Evolutionary conservation across 2,329 filamentous ascomycete genomes (phyloP), one percentile per base, ranked within the genome.

Genomic region (Diaporthe destruens): DNA sequence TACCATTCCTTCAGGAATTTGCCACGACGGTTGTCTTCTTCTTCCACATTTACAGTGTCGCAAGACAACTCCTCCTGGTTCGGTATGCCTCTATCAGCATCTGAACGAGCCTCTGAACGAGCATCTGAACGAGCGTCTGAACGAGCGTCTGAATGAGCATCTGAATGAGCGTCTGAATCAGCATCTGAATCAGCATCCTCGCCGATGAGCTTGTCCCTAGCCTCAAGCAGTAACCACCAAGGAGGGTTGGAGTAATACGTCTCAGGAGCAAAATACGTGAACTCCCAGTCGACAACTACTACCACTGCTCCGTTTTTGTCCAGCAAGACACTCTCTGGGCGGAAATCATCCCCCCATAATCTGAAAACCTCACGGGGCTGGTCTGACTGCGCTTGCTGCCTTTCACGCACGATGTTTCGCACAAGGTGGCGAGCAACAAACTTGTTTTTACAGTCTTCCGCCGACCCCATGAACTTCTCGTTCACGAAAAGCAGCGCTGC

Each of bases 401-500:
- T 25, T 49, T 42, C 23, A 18, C 23, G 59, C 42, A 63, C 23
- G 2, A 23, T 34, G 23, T 65, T 29, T 18, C 78, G 78, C 55
- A 82, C 80, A 1, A 81, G 75, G 25, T 78, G 76, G 23, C 81
- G 79, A n/a, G 79, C 80, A 20, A 81, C 75, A 63, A 79, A 83
- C 53, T 80, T 81, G n/a, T 78, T 77, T 1, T 79, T 70, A 42
- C 78, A 78, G 71, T 80, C 78, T n/a, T 79, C 77, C 11, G 77
- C 76, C 3, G 77, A 79, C 2, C 78, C 73, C 9, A 82, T 76
- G 34, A 79, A 79, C 72, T 84, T 79, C 69, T 85, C 84, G 16
- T 78, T 78, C 71, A 85, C 83, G 29, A 78, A 78, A 18, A 66
- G 69, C 5, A 85, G 75, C 55, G 85, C 82, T 11, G 72, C 69